Evolutionary conservation across 768 basidiomycete genomes (phyloP).

Genomic region (Stropharia rugosoannulata): DNA sequence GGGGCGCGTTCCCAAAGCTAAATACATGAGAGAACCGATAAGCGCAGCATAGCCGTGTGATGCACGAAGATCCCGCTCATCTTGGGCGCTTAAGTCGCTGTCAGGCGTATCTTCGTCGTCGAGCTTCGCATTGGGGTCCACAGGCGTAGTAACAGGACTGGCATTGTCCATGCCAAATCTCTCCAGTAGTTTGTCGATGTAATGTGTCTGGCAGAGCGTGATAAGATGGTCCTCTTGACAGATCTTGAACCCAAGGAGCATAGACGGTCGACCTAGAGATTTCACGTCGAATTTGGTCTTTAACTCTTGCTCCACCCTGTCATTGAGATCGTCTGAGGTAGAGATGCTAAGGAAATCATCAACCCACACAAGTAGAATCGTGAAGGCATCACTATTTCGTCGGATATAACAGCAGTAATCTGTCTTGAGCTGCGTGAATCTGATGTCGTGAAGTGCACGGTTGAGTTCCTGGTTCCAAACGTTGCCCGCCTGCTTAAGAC

Average conservation of each 20-base stretch:
- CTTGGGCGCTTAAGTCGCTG: slow-evolving; percentile 17
- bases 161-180: slow-evolving; percentile 20
- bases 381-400: slow-evolving; percentile 3
- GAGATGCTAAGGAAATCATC: slow-evolving; percentile 33
- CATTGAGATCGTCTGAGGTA: slow-evolving; percentile 9
- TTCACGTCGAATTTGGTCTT: slow-evolving; percentile 26
- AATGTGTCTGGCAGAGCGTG: slow-evolving; percentile 23
- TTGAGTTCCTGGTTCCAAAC: slow-evolving; percentile 27
- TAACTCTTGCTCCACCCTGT: slow-evolving; percentile 21
- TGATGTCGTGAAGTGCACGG: slow-evolving; percentile 7
- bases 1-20: slow-evolving; percentile 10
- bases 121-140: slow-evolving; percentile 22
- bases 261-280: slow-evolving; percentile 24
- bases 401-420: slow-evolving; percentile 22
- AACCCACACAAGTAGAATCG: slow-evolving; percentile 26
- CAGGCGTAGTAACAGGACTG: slow-evolving; percentile 21
- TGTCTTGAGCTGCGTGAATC: slow-evolving; percentile 16
- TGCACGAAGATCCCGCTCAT: not conserved
- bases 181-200: slow-evolving; percentile 25
- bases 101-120: slow-evolving; percentile 4
- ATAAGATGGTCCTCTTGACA: slow-evolving; percentile 18
- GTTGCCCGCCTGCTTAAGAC: slow-evolving; percentile 30
- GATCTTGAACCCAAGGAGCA: slow-evolving; percentile 32
- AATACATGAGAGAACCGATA: slow-evolving; percentile 20
- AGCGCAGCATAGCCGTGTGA: slow-evolving; percentile 8